Base-by-base conservation (phyloP, 208 protist genomes). In the Tritrichomonas foetus region DNA sequence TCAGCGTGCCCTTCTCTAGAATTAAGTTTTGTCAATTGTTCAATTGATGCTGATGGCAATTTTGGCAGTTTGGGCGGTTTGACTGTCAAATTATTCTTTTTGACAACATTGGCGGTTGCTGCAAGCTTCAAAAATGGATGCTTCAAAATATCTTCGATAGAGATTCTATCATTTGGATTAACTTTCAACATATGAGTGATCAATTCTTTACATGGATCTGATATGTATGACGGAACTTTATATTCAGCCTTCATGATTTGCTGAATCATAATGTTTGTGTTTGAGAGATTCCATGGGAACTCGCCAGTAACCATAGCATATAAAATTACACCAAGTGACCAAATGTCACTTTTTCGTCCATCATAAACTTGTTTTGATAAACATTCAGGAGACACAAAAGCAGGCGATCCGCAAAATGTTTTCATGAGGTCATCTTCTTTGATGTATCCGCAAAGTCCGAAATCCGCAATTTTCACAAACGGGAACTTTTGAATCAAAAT, bases 361-460 rank as follows among this genome's bases (percentile, higher is more conserved):
- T 89, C 78, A 57, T 89, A 89, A 36, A 14, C 27, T 9, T 14
- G 33, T 27, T 57, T 25, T 22, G 27, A 57, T 33, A 89, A 20
- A 57, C 78, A 89, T 39, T 89, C 78, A 11, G 78, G 78, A 47
- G 78, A 13, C 2, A 11, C 53, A 57, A 47, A 89, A 27, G n/a
- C 33, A 2, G 78, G 78, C 20, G 78, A 89, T 5, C 78, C 78
- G 57, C 78, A 89, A 57, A 89, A 89, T 89, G 78, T 89, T 27
- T 44, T 57, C 78, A 89, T 89, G 27, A 89, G 33, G 33, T 89
- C 27, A 53, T 44, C 20, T 61, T 44, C 47, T 53, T 53, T 27
- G 14, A 89, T 57, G 36, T 57, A 89, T 53, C 78, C 78, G 47
- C 78, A 89, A 22, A 89, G 30, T 13, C 78, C 78, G 16, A 89